These are phyloP conservation scores for Pseudozyma tsukubaensis DNA, from an alignment of 1,284 basidiomycete genomes.

Conservation along the genomic window DNA sequence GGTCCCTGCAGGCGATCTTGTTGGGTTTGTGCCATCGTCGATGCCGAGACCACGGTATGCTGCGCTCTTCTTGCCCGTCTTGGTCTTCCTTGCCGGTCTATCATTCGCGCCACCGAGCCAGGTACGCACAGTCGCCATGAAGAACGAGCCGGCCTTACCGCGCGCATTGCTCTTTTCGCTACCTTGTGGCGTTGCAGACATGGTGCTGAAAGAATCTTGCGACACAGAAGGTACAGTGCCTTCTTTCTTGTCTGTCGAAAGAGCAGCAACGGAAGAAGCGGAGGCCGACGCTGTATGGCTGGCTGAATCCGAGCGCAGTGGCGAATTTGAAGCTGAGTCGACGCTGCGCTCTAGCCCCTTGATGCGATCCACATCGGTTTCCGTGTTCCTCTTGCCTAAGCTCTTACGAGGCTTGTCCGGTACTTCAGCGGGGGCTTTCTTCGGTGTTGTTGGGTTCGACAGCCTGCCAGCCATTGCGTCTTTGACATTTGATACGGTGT, in stretches of 20 bases:
- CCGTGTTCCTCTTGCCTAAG: constrained; percentile 33
- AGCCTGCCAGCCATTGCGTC: constrained; percentile 35
- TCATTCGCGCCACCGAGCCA: constrained; percentile 88
- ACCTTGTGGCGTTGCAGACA: constrained; percentile 40
- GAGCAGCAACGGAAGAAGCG: not conserved
- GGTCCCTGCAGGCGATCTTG: constrained; percentile 20
- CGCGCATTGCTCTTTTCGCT: constrained; percentile 38
- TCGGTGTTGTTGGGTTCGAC: constrained; percentile 46
- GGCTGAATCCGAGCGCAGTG: constrained; percentile 10
- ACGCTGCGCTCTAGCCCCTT: constrained; percentile 35
- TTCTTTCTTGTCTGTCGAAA: constrained; percentile 10
- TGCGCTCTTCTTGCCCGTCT: constrained; percentile 76
- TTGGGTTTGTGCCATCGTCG: constrained; percentile 19
- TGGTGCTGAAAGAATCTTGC: constrained; percentile 59
- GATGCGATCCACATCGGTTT: constrained; percentile 43
- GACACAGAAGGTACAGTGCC: constrained; percentile 39
- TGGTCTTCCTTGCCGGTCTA: constrained; percentile 79
- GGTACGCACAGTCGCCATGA: constrained; percentile 76
- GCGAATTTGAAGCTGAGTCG: constrained; percentile 25
- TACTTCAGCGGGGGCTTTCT: constrained; percentile 20
- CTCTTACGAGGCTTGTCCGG: constrained; percentile 36
- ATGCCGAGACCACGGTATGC: constrained; percentile 28
- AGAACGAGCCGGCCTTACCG: constrained; percentile 47
- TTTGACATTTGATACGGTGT: constrained; percentile 44
- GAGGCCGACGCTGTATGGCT: constrained; percentile 5